Evolutionary conservation across 73 alveolate species (phyloP), one percentile per base, ranked within the genome.

Genomic region (Paramecium pentaurelia): DNA sequence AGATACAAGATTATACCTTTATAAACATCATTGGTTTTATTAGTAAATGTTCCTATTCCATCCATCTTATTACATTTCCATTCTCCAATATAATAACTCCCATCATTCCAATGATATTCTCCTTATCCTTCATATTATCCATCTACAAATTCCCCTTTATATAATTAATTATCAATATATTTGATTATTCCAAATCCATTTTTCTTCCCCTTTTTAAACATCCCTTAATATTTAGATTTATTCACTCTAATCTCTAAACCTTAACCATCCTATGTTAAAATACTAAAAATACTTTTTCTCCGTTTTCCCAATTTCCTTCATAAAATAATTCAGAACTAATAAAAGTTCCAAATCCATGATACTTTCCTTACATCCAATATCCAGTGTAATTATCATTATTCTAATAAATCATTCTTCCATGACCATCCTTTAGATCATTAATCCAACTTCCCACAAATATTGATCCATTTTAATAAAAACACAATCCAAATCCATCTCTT

Each of bases 201-300:
- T 47, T 45, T 80, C 73, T 80, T 80, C 16, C 91, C 91, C 27
- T 27, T 9, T 36, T 80, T 42, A 80, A 89, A 96, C 40, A 93
- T 80, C 10, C 98, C 98, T 42, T 83, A 86, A 44, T 96, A 96
- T 34, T 86, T 68, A 86, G 97, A 96, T 25, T 93, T 95, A 93
- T 94, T 93, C n/a, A 92, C 94, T 95, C 96, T 95, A 6, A 91
- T 93, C 85, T 95, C 97, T 38, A 85, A 86, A 59, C 99, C 99
- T 7, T 93, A 30, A 18, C 99, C 99, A 75, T 75, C 40, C 58
- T 75, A 38, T 2, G 3, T n/a, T 34, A 5, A 4, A 11, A 12
- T 2, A 2, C 4, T 4, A 0, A 25, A 32, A 32, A 64, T 64
- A 64, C 84, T n/a, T 64, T 64, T 64, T 64, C 84, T 64, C 84